Evolutionary conservation across 1,139 yeast genomes (phyloP).

Genomic region (Debaryomyces psychrophilus): DNA sequence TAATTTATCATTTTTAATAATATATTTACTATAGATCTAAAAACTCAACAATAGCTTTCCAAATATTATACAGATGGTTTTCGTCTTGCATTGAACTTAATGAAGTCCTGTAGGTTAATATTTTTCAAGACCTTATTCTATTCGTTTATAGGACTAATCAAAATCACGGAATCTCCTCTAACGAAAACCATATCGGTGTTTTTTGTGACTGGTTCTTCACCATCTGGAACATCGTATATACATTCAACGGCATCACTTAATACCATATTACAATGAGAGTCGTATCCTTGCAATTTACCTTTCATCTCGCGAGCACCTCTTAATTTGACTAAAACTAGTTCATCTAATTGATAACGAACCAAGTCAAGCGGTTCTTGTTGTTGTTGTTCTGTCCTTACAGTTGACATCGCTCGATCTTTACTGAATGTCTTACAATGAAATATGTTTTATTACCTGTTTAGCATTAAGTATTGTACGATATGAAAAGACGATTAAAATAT

Average conservation of each 20-base stretch:
- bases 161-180: slow-evolving; percentile 92
- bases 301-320: slow-evolving; percentile 95
- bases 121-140: slow-evolving; percentile 10
- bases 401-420: slow-evolving; percentile 30
- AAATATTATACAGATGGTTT: slow-evolving; percentile 6
- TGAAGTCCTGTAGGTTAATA: slow-evolving; percentile 1
- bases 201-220: slow-evolving; percentile 52
- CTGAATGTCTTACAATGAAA: not conserved
- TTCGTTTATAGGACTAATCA: slow-evolving; percentile 55
- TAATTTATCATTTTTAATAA: slow-evolving; percentile 1
- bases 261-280: slow-evolving; percentile 94
- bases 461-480: not conserved
- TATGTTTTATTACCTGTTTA: not conserved
- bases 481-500: slow-evolving; percentile 4
- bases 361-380: slow-evolving; percentile 77
- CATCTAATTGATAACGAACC: slow-evolving; percentile 85
- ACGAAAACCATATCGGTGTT: slow-evolving; percentile 89
- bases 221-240: slow-evolving; percentile 59
- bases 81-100: too few species aligned
- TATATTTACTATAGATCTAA: slow-evolving; percentile 7
- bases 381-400: slow-evolving; percentile 38
- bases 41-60: not conserved
- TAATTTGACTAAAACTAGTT: slow-evolving; percentile 81
- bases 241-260: slow-evolving; percentile 91
- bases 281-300: slow-evolving; percentile 93